Evolutionary conservation across 2,329 filamentous ascomycete genomes (phyloP), one percentile per base, ranked within the genome.

Genomic region (Fusarium sp.): DNA sequence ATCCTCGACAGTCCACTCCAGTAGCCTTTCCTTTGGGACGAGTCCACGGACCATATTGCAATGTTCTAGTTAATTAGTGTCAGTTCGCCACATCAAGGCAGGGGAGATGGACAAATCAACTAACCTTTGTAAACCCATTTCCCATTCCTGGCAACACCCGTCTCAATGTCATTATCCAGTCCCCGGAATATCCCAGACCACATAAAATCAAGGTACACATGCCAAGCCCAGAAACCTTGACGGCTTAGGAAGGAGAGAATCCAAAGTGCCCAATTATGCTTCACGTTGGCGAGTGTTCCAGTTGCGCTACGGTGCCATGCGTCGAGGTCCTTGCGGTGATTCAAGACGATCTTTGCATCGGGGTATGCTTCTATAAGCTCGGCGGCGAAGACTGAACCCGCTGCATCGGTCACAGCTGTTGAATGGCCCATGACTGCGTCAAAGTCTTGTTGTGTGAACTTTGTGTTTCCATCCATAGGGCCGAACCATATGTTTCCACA

Each of bases 401-500:
- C 51, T 12, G 51, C 51, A 22, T 24, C 20, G 2, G 51, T 56
- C 8, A 56, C 31, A 20, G 51, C 51, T 2, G 20, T 24, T 22
- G 51, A 36, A 10, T 56, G 51, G 14, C 31, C 51, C n/a, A 56
- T 16, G 5, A 56, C n/a, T 14, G 51, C 51, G 16, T 56, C 51
- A 36, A 56, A 24, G 51, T 56, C 51, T 5, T 22, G 31, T 16
- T 36, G 29, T 24, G 62, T 70, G 12, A 67, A 62, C 1, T 36
- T 70, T 7, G 56, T 62, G 11, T 70, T 67, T 0, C 67, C 62
- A 46, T 70, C 67, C 16, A 62, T 24, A 3, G 68, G 24, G 7
- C 68, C 67, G 22, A 70, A 70, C 68, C 67, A 70, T 58, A 62
- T 70, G n/a, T 67, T 12, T 20, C 9, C 16, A 14, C 20, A 3